Base-by-base conservation (phyloP, 2,329 filamentous ascomycete genomes). In the Elsinoe batatas region DNA sequence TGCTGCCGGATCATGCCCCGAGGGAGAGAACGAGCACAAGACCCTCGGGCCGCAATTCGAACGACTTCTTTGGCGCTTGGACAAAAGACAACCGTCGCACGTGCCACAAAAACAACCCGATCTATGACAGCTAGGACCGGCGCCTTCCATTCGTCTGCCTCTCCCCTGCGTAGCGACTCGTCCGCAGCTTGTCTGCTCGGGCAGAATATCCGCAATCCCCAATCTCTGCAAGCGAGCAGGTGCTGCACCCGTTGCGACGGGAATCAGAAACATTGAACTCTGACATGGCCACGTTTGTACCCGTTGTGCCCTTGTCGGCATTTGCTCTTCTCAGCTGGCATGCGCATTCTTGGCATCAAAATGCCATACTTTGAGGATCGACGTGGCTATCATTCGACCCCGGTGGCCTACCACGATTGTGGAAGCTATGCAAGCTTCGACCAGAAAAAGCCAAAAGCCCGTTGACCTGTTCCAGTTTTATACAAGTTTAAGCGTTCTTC, bases 351-450 rank as follows among this genome's bases (percentile, higher is more conserved):
- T 51, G 47, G 32, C 47, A 51, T 51, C 47, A 36, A 51, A 51
- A 20, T 51, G 33, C 47, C 18, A 51, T 37, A 11, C n/a, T n/a
- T 7, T n/a, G 1, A n/a, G 33, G 47, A 51, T 51, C 47, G 33
- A 22, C 47, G 33, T 20, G 47, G 36, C 47, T 51, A 51, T 51
- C 33, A 38, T 12, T 51, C n/a, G 32, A 15, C 15, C 15, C 33
- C 47, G 18, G n/a, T 5, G n/a, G 32, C 32, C 47, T 51, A 51
- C 33, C 47, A 51, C 47, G 33, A 37, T 36, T 18, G 47, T 38
- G 47, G 47, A 26, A 22, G 33, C 18, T 17, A 49, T 49, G 32
- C 47, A 51, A 51, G 33, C 47, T 51, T 51, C 47, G 47, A 51
- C 32, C 47, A 51, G 32, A 38, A 37, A 26, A 51, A 51, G 32